phyloP scores from a whole-genome alignment of 2,329 filamentous ascomycete genomes.

The Ilyonectria robusta region DNA sequence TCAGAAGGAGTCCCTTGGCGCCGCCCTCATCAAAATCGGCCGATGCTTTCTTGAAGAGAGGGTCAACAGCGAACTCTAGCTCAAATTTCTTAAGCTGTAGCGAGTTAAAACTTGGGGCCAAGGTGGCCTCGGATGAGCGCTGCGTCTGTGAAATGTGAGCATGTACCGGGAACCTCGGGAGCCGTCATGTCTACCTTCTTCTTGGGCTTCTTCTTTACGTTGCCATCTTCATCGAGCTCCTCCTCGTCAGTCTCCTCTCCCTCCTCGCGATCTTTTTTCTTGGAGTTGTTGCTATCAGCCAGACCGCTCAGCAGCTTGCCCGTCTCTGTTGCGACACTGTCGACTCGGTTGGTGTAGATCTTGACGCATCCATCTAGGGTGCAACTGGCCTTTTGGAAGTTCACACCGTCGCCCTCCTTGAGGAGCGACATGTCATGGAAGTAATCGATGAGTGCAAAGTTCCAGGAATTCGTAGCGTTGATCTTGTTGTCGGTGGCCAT shows the following conservation, averaged over 20 bases:
- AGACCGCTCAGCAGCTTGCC: conserved; percentile 94
- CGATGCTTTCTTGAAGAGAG: conserved; percentile 98
- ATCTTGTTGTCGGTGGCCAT: conserved; percentile 99
- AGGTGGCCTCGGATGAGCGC: conserved; percentile 91
- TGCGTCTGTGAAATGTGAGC: conserved; percentile 63
- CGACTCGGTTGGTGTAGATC: conserved; percentile 98
- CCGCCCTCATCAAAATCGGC: conserved; percentile 99
- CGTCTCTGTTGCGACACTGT: conserved; percentile 97
- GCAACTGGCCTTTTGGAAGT: conserved; percentile 98
- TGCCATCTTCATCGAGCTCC: conserved; percentile 74
- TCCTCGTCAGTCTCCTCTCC: conserved; percentile 79
- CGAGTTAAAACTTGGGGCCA: conserved; percentile 89
- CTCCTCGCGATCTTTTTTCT: conserved; percentile 77
- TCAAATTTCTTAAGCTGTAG: conserved; percentile 98
- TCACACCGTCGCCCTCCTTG: conserved; percentile 96
- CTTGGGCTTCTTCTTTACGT: conserved; percentile 73
- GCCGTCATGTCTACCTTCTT: conserved; percentile 73
- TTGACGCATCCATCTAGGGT: conserved; percentile 98
- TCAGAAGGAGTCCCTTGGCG: conserved; percentile 93
- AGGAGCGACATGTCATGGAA: conserved; percentile 99
- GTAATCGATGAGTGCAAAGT: conserved; percentile 99
- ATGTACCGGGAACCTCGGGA: background rate
- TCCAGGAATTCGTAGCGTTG: conserved; percentile 98
- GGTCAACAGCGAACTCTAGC: conserved; percentile 95
- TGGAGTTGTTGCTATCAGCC: conserved; percentile 86